phyloP scores from a whole-genome alignment of 441 rosid genomes.

The Populus hybrid region DNA sequence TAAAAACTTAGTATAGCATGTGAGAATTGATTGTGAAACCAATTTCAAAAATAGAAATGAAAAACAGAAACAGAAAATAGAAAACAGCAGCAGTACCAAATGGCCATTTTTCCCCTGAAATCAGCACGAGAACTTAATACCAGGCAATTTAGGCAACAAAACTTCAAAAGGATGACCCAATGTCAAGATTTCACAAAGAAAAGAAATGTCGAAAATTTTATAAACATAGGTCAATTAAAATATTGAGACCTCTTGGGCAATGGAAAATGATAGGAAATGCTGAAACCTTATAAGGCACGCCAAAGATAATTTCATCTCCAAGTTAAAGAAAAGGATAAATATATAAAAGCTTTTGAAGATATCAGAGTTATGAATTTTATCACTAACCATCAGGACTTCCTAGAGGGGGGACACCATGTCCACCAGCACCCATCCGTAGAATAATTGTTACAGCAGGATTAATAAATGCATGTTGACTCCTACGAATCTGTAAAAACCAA shows the following conservation, averaged over 20 bases:
- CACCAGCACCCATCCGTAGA: slow-evolving; percentile 99
- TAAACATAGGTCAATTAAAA: neutral
- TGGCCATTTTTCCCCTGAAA: neutral
- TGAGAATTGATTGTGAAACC: neutral
- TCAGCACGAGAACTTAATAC: neutral
- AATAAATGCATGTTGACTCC: slow-evolving; percentile 96
- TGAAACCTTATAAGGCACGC: neutral
- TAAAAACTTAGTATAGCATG: neutral
- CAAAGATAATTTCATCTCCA: neutral
- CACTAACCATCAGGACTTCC: slow-evolving; percentile 97
- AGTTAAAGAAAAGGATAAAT: neutral
- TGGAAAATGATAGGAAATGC: neutral
- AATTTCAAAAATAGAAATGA: neutral
- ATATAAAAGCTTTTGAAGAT: slow-evolving; percentile 2
- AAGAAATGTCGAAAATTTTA: neutral
- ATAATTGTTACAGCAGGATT: slow-evolving; percentile 95
- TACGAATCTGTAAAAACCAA: slow-evolving; percentile 60
- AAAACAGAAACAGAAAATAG: neutral
- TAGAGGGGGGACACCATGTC: slow-evolving; percentile 99
- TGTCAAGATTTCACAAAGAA: neutral
- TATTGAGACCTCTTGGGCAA: neutral
- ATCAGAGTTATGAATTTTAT: slow-evolving; percentile 11
- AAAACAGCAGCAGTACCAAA: neutral
- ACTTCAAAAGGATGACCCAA: neutral
- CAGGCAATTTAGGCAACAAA: neutral